A percentile compares a stretch with the other conserved stretches of the same genome.
Evolutionary conservation across 495 filamentous ascomycete genomes (phyloP).

Genomic region (Penicillium antarcticum): DNA sequence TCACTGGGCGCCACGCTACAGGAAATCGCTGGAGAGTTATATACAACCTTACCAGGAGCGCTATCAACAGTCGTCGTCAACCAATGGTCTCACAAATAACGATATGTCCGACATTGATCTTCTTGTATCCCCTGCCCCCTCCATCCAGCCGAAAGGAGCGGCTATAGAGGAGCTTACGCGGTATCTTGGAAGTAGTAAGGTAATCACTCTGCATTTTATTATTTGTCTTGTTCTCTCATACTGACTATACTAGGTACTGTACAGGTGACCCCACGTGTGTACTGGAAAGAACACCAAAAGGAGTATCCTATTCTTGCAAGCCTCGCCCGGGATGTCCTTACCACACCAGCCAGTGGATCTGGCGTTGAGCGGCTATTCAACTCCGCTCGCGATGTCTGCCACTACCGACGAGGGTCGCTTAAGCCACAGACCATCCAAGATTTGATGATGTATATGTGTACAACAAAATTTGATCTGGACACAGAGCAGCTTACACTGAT

Average conservation of each 20-base stretch:
- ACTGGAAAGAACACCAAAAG: neutral
- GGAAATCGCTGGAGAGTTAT: neutral
- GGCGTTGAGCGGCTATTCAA: constrained; percentile 6
- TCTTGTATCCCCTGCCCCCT: neutral
- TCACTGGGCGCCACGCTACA: neutral
- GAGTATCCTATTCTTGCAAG: neutral
- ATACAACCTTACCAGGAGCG: neutral
- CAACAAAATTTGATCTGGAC: neutral
- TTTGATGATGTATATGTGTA: constrained; percentile 2
- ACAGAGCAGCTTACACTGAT: neutral
- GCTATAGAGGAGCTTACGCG: neutral
- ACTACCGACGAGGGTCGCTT: neutral
- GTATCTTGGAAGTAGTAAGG: constrained; percentile 1
- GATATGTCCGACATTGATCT: neutral
- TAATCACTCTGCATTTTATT: neutral
- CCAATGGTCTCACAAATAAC: neutral
- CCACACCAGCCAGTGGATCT: neutral
- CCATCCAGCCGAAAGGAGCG: neutral
- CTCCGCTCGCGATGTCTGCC: constrained; percentile 1
- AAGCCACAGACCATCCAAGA: neutral
- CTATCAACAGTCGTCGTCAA: neutral
- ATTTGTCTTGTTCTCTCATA: neutral
- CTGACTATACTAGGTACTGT: neutral
- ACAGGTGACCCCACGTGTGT: neutral
- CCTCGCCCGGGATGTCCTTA: neutral